These are phyloP conservation scores for Fraxinus pennsylvanica DNA, from an alignment of 257 asterid species.

Conservation along the genomic window DNA sequence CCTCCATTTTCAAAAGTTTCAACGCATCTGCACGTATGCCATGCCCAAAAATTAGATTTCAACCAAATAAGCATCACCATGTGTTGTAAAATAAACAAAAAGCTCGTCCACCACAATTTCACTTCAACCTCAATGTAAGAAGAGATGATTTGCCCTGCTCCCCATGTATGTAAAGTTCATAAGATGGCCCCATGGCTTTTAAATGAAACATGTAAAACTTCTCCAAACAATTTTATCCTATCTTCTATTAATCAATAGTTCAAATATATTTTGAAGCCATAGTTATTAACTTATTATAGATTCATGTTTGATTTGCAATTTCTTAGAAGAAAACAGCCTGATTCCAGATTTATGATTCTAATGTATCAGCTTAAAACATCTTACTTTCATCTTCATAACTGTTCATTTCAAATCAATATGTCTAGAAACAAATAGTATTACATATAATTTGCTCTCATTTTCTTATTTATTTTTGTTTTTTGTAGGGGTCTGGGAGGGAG, in stretches of 20 bases:
- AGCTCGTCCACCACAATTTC: neutral
- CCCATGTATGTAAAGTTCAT: neutral
- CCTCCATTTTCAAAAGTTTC: neutral
- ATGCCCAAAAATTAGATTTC: neutral
- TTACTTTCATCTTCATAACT: slow-evolving; percentile 9
- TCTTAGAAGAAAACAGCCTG: neutral
- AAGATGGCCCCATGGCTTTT: neutral
- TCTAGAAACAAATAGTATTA: neutral
- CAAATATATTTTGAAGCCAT: neutral
- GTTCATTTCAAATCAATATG: slow-evolving; percentile 3
- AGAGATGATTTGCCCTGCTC: neutral
- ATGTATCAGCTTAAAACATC: slow-evolving; percentile 3
- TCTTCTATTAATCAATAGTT: neutral
- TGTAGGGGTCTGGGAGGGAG: neutral
- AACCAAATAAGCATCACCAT: neutral
- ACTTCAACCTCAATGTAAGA: neutral
- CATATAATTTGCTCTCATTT: neutral
- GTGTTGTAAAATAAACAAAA: neutral
- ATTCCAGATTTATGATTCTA: slow-evolving; percentile 10
- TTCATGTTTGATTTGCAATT: neutral
- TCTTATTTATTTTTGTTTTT: neutral
- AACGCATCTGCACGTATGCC: neutral
- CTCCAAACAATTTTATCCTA: neutral
- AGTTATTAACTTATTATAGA: neutral
- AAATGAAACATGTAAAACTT: neutral